phyloP scores from a whole-genome alignment of 2,329 filamentous ascomycete genomes.

The Juglanconis oblonga region DNA sequence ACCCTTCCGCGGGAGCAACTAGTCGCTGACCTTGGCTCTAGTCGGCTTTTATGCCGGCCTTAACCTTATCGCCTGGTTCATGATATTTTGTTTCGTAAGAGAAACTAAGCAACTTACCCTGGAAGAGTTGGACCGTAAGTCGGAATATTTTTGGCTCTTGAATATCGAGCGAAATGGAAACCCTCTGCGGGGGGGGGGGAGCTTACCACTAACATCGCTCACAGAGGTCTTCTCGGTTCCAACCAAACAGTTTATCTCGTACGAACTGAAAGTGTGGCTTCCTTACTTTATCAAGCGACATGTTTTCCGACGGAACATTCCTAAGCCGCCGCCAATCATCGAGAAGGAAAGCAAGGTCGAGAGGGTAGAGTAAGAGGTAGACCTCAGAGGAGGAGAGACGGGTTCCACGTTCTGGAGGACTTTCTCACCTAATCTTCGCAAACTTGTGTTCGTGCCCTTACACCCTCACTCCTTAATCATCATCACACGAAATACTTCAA shows the following conservation, averaged over 20 bases:
- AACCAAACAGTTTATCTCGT: slow-evolving; percentile 29
- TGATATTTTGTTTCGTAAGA: slow-evolving; percentile 56
- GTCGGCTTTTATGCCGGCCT: slow-evolving; percentile 55
- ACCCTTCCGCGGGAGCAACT: slow-evolving; percentile 33
- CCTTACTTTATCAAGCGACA: slow-evolving; percentile 37
- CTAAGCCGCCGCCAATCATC: slow-evolving; percentile 31
- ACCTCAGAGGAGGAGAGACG: no score
- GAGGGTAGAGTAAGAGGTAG: neutral
- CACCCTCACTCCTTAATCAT: no score
- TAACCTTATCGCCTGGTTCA: slow-evolving; percentile 51
- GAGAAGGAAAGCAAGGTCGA: slow-evolving; percentile 12
- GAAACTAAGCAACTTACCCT: slow-evolving; percentile 59
- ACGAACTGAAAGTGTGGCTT: slow-evolving; percentile 32
- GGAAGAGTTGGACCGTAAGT: slow-evolving; percentile 51
- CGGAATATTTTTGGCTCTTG: neutral
- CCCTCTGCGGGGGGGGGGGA: no score
- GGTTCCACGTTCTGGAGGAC: no score
- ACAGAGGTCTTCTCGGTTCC: slow-evolving; percentile 32
- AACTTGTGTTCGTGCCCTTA: no score
- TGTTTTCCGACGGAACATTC: slow-evolving; percentile 30
- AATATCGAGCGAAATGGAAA: neutral
- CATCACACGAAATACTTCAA: no score
- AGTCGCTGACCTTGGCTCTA: neutral
- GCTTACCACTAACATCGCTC: neutral
- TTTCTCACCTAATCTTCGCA: no score